Percentiles rank a stretch among this genome's conserved stretches.
phyloP scores from a whole-genome alignment of 208 protist genomes.

The Leishmania guyanensis region DNA sequence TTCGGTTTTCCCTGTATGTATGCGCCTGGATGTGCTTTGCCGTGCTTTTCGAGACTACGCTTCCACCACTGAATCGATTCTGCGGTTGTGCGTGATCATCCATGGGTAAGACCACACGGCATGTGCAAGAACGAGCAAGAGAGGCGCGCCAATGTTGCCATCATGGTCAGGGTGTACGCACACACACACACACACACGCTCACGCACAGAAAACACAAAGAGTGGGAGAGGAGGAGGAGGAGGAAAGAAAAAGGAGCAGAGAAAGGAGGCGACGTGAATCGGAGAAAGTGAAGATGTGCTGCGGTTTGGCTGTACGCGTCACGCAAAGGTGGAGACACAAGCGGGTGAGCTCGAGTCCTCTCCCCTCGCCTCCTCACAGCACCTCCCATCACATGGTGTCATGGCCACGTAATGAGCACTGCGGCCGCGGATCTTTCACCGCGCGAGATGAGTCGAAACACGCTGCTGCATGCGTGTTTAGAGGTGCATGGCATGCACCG shows the following conservation, averaged over 20 bases:
- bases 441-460: neutral
- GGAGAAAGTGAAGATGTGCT: neutral
- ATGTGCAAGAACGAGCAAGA: neutral
- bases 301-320: neutral
- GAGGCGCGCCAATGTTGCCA: neutral
- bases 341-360: neutral
- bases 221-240: neutral
- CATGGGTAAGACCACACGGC: neutral
- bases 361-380: neutral
- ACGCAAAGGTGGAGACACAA: neutral
- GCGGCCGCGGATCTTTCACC: neutral
- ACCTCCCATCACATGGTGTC: neutral
- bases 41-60: neutral
- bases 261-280: neutral
- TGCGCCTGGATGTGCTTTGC: neutral
- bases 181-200: neutral
- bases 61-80: neutral
- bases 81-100: neutral
- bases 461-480: neutral
- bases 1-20: slow-evolving; percentile 6
- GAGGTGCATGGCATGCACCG: neutral
- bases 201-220: neutral
- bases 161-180: neutral
- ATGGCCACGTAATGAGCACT: neutral
- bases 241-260: neutral